phyloP scores from a whole-genome alignment of 1,139 yeast genomes.

The Fermentozyma sake region DNA sequence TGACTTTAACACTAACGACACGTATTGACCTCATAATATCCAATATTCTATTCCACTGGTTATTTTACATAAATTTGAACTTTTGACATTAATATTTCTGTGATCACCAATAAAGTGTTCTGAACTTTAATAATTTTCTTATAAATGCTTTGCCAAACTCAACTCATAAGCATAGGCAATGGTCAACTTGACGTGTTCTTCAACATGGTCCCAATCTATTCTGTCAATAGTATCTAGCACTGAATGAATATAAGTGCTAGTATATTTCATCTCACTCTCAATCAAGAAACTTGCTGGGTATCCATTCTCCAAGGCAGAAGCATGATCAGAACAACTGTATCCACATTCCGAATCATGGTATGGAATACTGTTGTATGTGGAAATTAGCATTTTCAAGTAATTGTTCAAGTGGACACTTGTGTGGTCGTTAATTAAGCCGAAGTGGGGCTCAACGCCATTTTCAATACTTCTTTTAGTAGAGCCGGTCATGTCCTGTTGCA shows the following conservation, averaged over 20 bases:
- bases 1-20: too few relatives aligned
- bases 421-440: slow-evolving; percentile 78
- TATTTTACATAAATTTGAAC: too few relatives aligned
- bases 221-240: slow-evolving; percentile 77
- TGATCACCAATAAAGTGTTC: too few relatives aligned
- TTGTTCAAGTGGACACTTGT: slow-evolving; percentile 56
- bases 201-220: slow-evolving; percentile 71
- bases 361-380: slow-evolving; percentile 60
- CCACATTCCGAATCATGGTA: slow-evolving; percentile 79
- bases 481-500: slow-evolving; percentile 97
- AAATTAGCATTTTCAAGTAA: slow-evolving; percentile 59
- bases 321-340: slow-evolving; percentile 91
- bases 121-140: too few relatives aligned
- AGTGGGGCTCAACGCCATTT: slow-evolving; percentile 59
- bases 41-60: too few relatives aligned
- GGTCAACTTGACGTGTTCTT: slow-evolving; percentile 72
- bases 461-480: slow-evolving; percentile 55
- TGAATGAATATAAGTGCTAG: slow-evolving; percentile 71
- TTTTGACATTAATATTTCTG: too few relatives aligned
- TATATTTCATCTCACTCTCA: slow-evolving; percentile 64
- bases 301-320: slow-evolving; percentile 78
- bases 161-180: slow-evolving; percentile 70
- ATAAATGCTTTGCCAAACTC: too few relatives aligned
- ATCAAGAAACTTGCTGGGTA: slow-evolving; percentile 79
- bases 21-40: too few relatives aligned